Percentiles rank a stretch among this genome's conserved stretches.
phyloP scores from a whole-genome alignment of 495 filamentous ascomycete genomes.

The Pyrenula aspistea region DNA sequence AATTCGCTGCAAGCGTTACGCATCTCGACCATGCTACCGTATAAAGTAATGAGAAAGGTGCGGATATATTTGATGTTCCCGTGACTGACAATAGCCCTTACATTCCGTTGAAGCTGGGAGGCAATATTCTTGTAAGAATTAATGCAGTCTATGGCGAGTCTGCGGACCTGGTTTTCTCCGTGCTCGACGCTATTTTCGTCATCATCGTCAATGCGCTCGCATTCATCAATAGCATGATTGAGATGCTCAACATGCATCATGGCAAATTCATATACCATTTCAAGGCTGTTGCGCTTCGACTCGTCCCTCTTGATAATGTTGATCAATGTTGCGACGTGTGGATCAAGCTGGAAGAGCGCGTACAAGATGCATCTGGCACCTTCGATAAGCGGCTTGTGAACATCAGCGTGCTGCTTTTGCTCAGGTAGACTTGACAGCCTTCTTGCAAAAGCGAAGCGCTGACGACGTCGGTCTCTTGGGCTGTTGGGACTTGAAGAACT shows the following conservation, averaged over 20 bases:
- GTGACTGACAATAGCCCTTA: conserved; percentile 58
- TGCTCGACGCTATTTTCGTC: conserved; percentile 30
- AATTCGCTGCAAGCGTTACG: conserved; percentile 40
- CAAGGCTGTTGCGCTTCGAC: conserved; percentile 56
- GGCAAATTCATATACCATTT: conserved; percentile 68
- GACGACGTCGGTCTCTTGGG: conserved; percentile 38
- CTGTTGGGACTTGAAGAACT: conserved; percentile 47
- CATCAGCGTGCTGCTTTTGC: conserved; percentile 50
- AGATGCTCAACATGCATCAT: conserved; percentile 62
- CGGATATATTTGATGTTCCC: conserved; percentile 70
- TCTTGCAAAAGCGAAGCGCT: conserved; percentile 49
- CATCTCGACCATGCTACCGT: conserved; percentile 68
- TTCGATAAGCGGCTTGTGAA: conserved; percentile 56
- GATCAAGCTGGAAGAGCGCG: conserved; percentile 69
- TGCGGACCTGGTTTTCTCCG: conserved; percentile 38
- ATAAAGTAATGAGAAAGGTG: conserved; percentile 67
- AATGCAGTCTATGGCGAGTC: conserved; percentile 61
- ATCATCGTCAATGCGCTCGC: conserved; percentile 27
- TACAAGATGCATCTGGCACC: conserved; percentile 81
- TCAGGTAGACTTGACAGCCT: conserved; percentile 77
- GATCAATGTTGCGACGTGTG: conserved; percentile 59
- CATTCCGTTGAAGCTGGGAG: conserved; percentile 54
- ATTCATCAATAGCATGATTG: conserved; percentile 58
- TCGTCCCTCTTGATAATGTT: conserved; percentile 57
- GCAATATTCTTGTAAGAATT: conserved; percentile 66